These are phyloP conservation scores for Ogataea angusta DNA, from an alignment of 805 yeast species.

Conservation along the genomic window DNA sequence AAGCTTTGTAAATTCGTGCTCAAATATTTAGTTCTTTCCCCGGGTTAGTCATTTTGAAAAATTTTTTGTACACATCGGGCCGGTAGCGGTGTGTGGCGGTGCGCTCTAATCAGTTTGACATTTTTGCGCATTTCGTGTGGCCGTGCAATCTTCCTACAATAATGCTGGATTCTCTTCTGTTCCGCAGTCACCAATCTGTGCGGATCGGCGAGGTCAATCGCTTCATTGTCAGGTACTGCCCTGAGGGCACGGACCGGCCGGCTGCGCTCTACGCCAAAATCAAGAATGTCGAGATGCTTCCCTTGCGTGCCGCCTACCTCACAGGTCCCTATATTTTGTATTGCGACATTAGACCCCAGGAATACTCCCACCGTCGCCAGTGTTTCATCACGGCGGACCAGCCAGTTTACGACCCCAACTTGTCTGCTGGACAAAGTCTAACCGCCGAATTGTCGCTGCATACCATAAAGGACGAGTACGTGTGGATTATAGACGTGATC, in stretches of 20 bases:
- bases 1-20: not conserved
- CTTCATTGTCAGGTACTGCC: slow-evolving; percentile 48
- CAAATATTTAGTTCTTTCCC: slow-evolving; percentile 6
- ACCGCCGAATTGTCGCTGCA: slow-evolving; percentile 62
- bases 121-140: slow-evolving; percentile 5
- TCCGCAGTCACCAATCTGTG: slow-evolving; percentile 34
- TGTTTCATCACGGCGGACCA: slow-evolving; percentile 73
- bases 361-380: slow-evolving; percentile 51
- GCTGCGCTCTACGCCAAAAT: slow-evolving; percentile 50
- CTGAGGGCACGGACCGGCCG: slow-evolving; percentile 25
- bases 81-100: slow-evolving; percentile 13
- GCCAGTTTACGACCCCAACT: slow-evolving; percentile 69
- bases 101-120: not conserved
- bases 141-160: slow-evolving; percentile 6
- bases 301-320: slow-evolving; percentile 77
- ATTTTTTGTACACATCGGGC: slow-evolving; percentile 8
- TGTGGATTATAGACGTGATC: slow-evolving; percentile 78
- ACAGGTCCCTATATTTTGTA: slow-evolving; percentile 89
- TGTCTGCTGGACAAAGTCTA: slow-evolving; percentile 65
- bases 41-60: slow-evolving; percentile 11
- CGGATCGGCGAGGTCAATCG: slow-evolving; percentile 61
- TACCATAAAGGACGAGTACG: slow-evolving; percentile 52
- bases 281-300: slow-evolving; percentile 66
- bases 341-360: slow-evolving; percentile 70
- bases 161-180: slow-evolving; percentile 18